Percentiles rank a stretch among this genome's conserved stretches.
Conservation (phyloP, 495 filamentous ascomycete genomes). For the Penicillium chermesinum region DNA sequence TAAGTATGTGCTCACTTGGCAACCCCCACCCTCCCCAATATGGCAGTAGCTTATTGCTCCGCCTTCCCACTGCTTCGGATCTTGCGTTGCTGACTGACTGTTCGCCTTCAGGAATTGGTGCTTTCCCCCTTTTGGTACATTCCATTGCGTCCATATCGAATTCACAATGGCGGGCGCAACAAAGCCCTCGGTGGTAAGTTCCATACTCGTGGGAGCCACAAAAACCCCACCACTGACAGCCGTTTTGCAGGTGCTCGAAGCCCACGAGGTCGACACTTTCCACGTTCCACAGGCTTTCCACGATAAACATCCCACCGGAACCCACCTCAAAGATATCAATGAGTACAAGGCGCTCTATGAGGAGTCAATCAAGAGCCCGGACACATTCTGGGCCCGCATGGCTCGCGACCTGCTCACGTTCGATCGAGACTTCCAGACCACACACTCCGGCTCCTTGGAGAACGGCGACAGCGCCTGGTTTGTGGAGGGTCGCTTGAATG, state of each 20-base stretch:
- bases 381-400: slow-evolving; percentile 83
- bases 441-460: slow-evolving; percentile 67
- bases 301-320: slow-evolving; percentile 66
- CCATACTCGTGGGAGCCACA: not conserved
- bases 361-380: slow-evolving; percentile 86
- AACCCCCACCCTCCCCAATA: not conserved
- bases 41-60: slow-evolving; percentile 14
- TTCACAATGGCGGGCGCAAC: slow-evolving; percentile 64
- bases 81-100: not conserved
- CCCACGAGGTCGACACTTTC: slow-evolving; percentile 81
- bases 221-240: not conserved
- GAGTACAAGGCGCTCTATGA: slow-evolving; percentile 93
- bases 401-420: slow-evolving; percentile 89
- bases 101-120: slow-evolving; percentile 3
- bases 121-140: not conserved
- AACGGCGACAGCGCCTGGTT: slow-evolving; percentile 94
- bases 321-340: slow-evolving; percentile 65
- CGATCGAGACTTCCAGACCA: slow-evolving; percentile 88
- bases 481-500: slow-evolving; percentile 86
- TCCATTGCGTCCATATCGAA: slow-evolving; percentile 5
- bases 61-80: not conserved
- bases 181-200: slow-evolving; percentile 61
- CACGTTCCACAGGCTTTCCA: slow-evolving; percentile 58
- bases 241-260: slow-evolving; percentile 52
- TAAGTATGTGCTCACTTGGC: slow-evolving; percentile 2